These are phyloP conservation scores for Neofusicoccum cordaticola DNA, from an alignment of 2,329 filamentous ascomycete genomes.

Conservation along the genomic window DNA sequence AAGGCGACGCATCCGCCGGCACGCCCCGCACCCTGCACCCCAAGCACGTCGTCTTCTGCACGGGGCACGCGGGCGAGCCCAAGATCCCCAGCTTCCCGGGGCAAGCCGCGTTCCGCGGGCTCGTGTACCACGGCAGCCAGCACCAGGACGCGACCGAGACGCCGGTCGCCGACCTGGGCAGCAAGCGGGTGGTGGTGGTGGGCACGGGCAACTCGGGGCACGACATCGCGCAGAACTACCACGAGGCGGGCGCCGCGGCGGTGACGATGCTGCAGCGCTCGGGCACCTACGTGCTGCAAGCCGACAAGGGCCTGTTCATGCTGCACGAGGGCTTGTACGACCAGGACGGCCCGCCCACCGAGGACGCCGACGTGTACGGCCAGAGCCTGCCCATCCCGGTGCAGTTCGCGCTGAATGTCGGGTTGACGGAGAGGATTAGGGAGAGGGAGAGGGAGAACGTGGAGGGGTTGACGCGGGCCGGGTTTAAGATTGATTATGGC, in stretches of 20 bases:
- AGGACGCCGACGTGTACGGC: constrained; percentile 63
- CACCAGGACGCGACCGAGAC: constrained; percentile 45
- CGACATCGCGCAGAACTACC: constrained; percentile 67
- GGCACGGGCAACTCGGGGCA: constrained; percentile 68
- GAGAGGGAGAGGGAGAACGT: constrained; percentile 37
- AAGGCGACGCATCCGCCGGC: constrained; percentile 35
- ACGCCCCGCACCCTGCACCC: constrained; percentile 58
- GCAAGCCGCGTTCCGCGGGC: constrained; percentile 57
- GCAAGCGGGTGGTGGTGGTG: constrained; percentile 63
- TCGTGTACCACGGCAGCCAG: constrained; percentile 52
- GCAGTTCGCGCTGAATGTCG: constrained; percentile 59
- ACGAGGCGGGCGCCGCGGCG: constrained; percentile 62
- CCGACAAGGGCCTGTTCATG: constrained; percentile 53
- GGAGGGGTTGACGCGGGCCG: constrained; percentile 51
- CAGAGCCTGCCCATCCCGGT: constrained; percentile 59
- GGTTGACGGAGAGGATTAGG: constrained; percentile 39
- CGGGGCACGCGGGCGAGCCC: constrained; percentile 66
- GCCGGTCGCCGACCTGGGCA: constrained; percentile 49
- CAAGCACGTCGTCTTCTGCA: constrained; percentile 64
- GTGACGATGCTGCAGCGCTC: constrained; percentile 70
- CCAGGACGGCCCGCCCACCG: constrained; percentile 53
- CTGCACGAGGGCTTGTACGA: constrained; percentile 47
- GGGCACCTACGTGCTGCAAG: constrained; percentile 62
- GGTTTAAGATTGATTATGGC: constrained; percentile 60
- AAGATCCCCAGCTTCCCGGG: constrained; percentile 49